Evolutionary conservation across 148 eudicot genomes (phyloP), one percentile per base, ranked within the genome.

Genomic region (Chenopodium quinoa): DNA sequence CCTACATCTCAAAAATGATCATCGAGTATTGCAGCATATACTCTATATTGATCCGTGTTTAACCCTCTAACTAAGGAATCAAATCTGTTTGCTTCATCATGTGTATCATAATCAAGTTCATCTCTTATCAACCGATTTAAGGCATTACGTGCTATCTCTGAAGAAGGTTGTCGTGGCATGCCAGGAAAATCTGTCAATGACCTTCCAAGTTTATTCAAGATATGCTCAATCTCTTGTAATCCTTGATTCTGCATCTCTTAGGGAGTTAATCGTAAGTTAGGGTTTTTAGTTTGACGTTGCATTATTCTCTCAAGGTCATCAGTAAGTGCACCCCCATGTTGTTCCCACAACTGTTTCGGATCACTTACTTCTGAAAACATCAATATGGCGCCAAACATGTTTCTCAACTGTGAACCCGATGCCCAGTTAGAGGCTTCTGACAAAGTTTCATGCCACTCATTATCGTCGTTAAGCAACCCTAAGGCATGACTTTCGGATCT

Each of bases 351-450:
- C 44, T 40, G 44, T 40, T 40, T 40, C 44, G 8, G 44, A 40
- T 40, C 40, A 62, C 31, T 27, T n/a, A 78, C 56, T 27, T 65
- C 72, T n/a, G 50, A 27, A 58, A 79, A 79, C 68, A 71, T 79
- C 27, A 79, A 23, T 19, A 79, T 79, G 22, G 56, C 56, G 40
- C 40, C 56, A 14, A 71, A 71, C 32, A 79, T 4, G 29, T 69
- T 79, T 48, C 69, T 1, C 0, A 79, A 19, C 54, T 79, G 27
- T 22, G 75, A 13, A 2, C 75, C 67, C 17, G 76, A 11, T 17
- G 50, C 22, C 82, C 54, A 71, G 6, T 22, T 71, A 10, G 82
- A 32, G 11, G 82, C 54, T 31, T 79, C 31, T 3, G 7, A 7
- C 7, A 54, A 20, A 31, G 56, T 31, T 17, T 14, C 56, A 13